Conservation (phyloP, 208 protist species). For the Angomonas deanei region DNA sequence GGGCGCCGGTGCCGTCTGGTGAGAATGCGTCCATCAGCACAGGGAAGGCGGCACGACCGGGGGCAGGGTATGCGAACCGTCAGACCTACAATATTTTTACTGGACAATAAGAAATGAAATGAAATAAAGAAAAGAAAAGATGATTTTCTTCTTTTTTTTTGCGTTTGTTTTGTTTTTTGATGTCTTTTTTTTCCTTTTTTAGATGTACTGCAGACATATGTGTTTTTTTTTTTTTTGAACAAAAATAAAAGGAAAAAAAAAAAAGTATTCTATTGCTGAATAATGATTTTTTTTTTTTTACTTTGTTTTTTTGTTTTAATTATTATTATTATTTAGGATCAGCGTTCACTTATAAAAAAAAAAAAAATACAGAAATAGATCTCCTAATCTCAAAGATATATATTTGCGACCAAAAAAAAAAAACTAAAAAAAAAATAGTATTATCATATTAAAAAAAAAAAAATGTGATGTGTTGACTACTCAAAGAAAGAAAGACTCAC, state of each 20-base stretch:
- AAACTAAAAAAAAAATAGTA: constrained; percentile 11
- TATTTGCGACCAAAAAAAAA: not conserved
- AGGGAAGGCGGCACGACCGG: constrained; percentile 51
- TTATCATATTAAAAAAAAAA: too few species aligned
- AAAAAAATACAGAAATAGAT: not conserved
- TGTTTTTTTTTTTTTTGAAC: not conserved
- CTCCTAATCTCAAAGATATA: not conserved
- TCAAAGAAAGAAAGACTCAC: too few species aligned
- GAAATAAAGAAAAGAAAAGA: constrained; percentile 3
- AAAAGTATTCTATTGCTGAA: not conserved
- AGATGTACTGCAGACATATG: not conserved
- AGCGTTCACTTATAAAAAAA: not conserved
- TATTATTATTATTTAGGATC: constrained; percentile 3
- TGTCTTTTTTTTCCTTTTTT: not conserved
- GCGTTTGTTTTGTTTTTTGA: not conserved
- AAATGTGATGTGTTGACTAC: too few species aligned
- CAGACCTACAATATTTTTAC: constrained; percentile 88
- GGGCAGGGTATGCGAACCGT: constrained; percentile 68
- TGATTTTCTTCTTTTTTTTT: not conserved
- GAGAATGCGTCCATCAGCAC: constrained; percentile 24
- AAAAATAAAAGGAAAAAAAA: constrained; percentile 3
- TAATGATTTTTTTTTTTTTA: not conserved
- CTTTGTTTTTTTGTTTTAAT: not conserved
- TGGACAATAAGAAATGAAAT: constrained; percentile 31
- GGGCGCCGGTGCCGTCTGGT: constrained; percentile 6